These are phyloP conservation scores for Penicillium salamii DNA, from an alignment of 495 filamentous ascomycete species.

Conservation along the genomic window DNA sequence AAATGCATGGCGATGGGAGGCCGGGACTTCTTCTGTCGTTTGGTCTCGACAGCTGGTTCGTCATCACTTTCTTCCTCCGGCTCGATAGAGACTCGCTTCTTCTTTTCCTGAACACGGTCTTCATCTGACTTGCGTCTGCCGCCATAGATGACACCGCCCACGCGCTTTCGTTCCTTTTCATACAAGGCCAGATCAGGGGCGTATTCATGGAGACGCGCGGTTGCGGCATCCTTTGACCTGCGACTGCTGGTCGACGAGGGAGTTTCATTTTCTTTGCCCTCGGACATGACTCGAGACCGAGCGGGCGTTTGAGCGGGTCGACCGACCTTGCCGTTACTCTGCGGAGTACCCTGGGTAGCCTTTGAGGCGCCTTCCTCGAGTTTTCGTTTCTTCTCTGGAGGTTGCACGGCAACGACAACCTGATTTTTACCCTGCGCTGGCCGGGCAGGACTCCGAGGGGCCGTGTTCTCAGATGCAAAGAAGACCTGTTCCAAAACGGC, in stretches of 20 bases:
- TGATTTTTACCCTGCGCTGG: slow-evolving; percentile 37
- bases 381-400: slow-evolving; percentile 19
- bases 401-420: slow-evolving; percentile 26
- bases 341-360: slow-evolving; percentile 26
- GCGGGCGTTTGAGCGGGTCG: slow-evolving; percentile 47
- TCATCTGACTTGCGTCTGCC: slow-evolving; percentile 54
- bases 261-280: slow-evolving; percentile 84
- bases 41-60: slow-evolving; percentile 51
- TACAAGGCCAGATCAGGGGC: slow-evolving; percentile 83
- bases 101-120: slow-evolving; percentile 38
- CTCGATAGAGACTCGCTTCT: slow-evolving; percentile 41
- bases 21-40: slow-evolving; percentile 60
- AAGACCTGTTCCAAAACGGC: slow-evolving; percentile 53
- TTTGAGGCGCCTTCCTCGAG: slow-evolving; percentile 12
- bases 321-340: slow-evolving; percentile 25
- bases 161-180: slow-evolving; percentile 88
- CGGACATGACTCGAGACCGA: slow-evolving; percentile 34
- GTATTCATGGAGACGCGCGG: slow-evolving; percentile 68
- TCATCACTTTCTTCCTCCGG: slow-evolving; percentile 51
- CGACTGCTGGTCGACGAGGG: slow-evolving; percentile 75
- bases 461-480: slow-evolving; percentile 41
- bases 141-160: slow-evolving; percentile 80
- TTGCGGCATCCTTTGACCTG: slow-evolving; percentile 80
- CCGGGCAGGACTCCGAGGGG: slow-evolving; percentile 20
- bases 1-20: slow-evolving; percentile 66